Evolutionary conservation across 2,329 filamentous ascomycete species (phyloP).

Genomic region (Teratosphaeriaceae sp.): DNA sequence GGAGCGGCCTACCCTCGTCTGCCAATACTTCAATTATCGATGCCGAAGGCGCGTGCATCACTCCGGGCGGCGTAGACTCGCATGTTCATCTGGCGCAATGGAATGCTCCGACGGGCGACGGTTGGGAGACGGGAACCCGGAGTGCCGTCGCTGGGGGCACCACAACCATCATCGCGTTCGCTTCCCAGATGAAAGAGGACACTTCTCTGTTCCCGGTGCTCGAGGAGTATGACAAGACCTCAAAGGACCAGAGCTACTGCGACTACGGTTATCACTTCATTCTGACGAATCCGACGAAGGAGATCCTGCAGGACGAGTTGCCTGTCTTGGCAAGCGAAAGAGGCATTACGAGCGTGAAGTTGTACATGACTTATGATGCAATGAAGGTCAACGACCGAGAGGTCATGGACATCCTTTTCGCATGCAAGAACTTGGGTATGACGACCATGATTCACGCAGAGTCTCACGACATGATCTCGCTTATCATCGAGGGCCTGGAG

Average conservation of each 20-base stretch:
- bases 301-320: conserved; percentile 38
- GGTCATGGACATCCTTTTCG: conserved; percentile 47
- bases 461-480: conserved; percentile 41
- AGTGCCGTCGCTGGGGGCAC: conserved; percentile 53
- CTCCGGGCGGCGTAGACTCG: conserved; percentile 43
- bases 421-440: conserved; percentile 38
- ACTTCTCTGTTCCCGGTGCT: conserved; percentile 42
- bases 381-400: conserved; percentile 45
- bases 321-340: conserved; percentile 32
- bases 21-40: conserved; percentile 35
- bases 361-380: conserved; percentile 49
- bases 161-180: conserved; percentile 54
- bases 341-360: conserved; percentile 44
- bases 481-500: conserved; percentile 38
- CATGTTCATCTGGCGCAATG: conserved; percentile 45
- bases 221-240: conserved; percentile 39
- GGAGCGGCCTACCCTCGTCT: conserved; percentile 29
- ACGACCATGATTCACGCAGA: conserved; percentile 47
- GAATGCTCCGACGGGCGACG: conserved; percentile 38
- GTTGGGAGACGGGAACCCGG: conserved; percentile 45
- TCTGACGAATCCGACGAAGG: conserved; percentile 39
- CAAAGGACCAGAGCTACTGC: conserved; percentile 41
- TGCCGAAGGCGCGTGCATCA: conserved; percentile 41
- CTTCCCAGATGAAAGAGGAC: conserved; percentile 44
- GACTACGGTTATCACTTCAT: conserved; percentile 54